Conservation (phyloP, 768 basidiomycete genomes). For the Leccinum olivaceopallidum region DNA sequence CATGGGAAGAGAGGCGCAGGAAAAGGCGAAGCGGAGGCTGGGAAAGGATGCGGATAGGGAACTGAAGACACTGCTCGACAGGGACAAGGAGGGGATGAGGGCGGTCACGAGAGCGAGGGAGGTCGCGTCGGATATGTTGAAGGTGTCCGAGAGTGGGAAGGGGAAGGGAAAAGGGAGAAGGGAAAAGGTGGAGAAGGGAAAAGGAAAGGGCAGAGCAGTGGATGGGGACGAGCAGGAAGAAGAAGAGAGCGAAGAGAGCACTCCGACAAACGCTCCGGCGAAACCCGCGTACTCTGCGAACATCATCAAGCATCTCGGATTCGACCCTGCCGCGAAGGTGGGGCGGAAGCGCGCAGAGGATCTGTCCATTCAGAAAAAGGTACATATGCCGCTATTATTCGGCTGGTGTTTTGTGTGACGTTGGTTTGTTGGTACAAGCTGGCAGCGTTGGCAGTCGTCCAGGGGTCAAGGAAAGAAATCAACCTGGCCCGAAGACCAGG, state of each 20-base stretch:
- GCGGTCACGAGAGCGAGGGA: slow-evolving; percentile 63
- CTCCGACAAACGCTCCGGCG: slow-evolving; percentile 17
- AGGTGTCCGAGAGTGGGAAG: slow-evolving; percentile 17
- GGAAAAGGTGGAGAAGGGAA: slow-evolving; percentile 20
- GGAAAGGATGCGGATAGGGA: slow-evolving; percentile 61
- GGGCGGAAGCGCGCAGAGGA: slow-evolving; percentile 45
- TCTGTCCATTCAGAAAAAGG: slow-evolving; percentile 56
- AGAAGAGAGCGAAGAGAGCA: slow-evolving; percentile 18
- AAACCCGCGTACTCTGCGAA: slow-evolving; percentile 63
- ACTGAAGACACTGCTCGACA: slow-evolving; percentile 58
- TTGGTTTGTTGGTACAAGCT: slow-evolving; percentile 41
- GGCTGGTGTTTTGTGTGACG: background rate
- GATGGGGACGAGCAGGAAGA: slow-evolving; percentile 1
- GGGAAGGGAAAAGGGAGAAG: slow-evolving; percentile 23
- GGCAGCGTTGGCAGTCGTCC: slow-evolving; percentile 53
- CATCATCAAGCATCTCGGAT: slow-evolving; percentile 72
- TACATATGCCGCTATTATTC: slow-evolving; percentile 24
- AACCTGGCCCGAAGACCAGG: slow-evolving; percentile 66
- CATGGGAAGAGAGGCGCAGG: slow-evolving; percentile 79
- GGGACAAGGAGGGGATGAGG: slow-evolving; percentile 69
- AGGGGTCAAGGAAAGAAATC: slow-evolving; percentile 51
- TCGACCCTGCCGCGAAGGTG: slow-evolving; percentile 68
- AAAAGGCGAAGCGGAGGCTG: slow-evolving; percentile 64
- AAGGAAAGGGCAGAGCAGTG: slow-evolving; percentile 12
- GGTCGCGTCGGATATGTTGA: slow-evolving; percentile 34